Evolutionary conservation across 1,284 basidiomycete species (phyloP).

Genomic region (Naganishia albida): DNA sequence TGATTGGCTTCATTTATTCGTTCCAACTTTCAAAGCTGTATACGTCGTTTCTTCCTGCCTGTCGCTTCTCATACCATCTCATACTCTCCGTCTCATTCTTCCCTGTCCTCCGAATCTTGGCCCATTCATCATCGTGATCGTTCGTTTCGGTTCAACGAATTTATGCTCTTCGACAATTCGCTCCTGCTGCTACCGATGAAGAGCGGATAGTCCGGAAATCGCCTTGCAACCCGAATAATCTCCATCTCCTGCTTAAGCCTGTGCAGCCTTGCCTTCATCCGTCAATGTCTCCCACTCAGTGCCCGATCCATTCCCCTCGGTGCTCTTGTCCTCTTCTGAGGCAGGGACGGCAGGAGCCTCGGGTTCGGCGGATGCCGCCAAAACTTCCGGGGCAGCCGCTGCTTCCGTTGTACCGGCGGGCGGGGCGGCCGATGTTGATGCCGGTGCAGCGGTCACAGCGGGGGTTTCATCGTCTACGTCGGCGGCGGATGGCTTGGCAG

Average conservation of each 20-base stretch:
- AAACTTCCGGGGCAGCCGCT: constrained; percentile 13
- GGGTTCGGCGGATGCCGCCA: constrained; percentile 9
- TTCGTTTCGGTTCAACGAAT: too few relatives aligned
- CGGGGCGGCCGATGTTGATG: constrained; percentile 38
- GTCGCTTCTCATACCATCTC: too few relatives aligned
- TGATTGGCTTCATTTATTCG: too few relatives aligned
- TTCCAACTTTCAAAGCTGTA: too few relatives aligned
- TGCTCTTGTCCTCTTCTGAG: constrained; percentile 13
- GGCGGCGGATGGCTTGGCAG: constrained; percentile 26
- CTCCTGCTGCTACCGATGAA: too few relatives aligned
- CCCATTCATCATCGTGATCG: too few relatives aligned
- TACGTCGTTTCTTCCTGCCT: too few relatives aligned
- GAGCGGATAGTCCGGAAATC: too few relatives aligned
- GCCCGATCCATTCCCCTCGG: constrained; percentile 20
- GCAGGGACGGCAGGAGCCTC: constrained; percentile 9
- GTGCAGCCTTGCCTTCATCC: constrained; percentile 25
- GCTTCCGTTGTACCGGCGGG: constrained; percentile 42
- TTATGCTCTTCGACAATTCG: too few relatives aligned
- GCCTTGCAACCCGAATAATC: too few relatives aligned
- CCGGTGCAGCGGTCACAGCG: constrained; percentile 52
- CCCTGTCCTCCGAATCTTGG: too few relatives aligned
- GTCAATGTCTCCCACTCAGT: constrained; percentile 29
- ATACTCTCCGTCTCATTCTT: too few relatives aligned
- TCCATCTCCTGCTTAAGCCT: constrained; percentile 3
- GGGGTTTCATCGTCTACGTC: constrained; percentile 51